Evolutionary conservation across 2,329 filamentous ascomycete genomes (phyloP), one percentile per base, ranked within the genome.

Genomic region (Cladorrhinum sp.): DNA sequence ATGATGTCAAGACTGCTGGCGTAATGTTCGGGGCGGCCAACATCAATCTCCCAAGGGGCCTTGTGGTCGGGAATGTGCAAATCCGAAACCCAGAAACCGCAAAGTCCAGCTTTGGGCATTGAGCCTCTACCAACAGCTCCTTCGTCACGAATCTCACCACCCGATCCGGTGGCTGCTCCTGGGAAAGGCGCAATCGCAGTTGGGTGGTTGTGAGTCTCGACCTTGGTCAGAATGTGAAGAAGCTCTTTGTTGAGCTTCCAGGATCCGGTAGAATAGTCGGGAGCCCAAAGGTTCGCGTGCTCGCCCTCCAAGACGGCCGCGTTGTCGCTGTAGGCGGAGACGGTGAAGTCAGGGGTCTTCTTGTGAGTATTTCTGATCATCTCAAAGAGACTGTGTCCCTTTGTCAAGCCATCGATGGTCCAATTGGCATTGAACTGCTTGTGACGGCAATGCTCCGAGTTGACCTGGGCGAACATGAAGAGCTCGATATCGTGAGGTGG

Each of bases 391-490:
- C 89, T 94, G 72, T 89, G 84, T 51, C 85, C 82, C 82, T 93
- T 95, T 65, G 82, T 79, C 67, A 89, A 81, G 57, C 93, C 93
- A 73, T 99, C 93, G 69, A 99, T 96, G 16, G 88, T 95, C 92
- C 95, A 99, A 62, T 87, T 88, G 26, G 95, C 93, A 75, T 99
- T 99, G 84, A 99, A 99, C 69, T 96, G 90, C 80, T 97, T 96
- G 74, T 84, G 82, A 23, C 82, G 80, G 67, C 82, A 96, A 76
- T 98, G 94, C 81, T 99, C 95, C 2, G 94, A 98, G 80, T 98
- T 98, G 73, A 99, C 94, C 77, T 99, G 95, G 16, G 94, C 94
- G 74, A 98, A 99, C 95, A 98, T 98, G 82, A 98, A 98, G 21
- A 98, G 82, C 77, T 99, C 95, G 50, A 98, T 91, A 73, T 98